phyloP scores from a whole-genome alignment of 306 rosid species.

The Rosa chinensis region DNA sequence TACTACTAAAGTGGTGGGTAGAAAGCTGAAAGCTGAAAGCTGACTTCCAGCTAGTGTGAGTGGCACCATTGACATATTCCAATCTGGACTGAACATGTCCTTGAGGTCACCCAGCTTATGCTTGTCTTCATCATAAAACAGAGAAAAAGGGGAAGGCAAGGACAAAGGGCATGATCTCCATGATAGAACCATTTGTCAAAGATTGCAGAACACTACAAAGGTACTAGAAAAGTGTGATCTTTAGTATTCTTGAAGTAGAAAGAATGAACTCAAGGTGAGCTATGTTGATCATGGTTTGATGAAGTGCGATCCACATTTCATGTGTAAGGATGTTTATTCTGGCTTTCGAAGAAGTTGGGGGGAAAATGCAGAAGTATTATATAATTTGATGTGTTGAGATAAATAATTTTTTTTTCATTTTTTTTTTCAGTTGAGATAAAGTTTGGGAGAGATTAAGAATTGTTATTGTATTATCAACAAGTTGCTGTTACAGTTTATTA shows the following conservation, averaged over 20 bases:
- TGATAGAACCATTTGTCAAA: slow-evolving; percentile 6
- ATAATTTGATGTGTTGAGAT: background rate
- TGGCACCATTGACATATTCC: slow-evolving; percentile 7
- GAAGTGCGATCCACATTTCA: slow-evolving; percentile 8
- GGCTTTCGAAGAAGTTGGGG: background rate
- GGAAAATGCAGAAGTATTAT: background rate
- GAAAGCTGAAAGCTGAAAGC: slow-evolving; percentile 11
- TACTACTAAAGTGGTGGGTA: background rate
- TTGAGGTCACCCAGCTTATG: slow-evolving; percentile 6
- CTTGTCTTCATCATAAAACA: slow-evolving; percentile 13
- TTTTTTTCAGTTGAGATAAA: background rate
- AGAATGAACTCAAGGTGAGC: background rate
- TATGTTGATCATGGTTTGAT: slow-evolving; percentile 3
- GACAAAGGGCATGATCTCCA: slow-evolving; percentile 7
- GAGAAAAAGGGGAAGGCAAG: background rate
- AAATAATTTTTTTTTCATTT: no score
- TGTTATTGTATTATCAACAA: background rate
- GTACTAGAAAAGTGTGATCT: slow-evolving; percentile 1
- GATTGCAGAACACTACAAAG: background rate
- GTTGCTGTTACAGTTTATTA: background rate
- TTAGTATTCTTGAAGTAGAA: slow-evolving; percentile 12
- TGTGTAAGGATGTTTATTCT: slow-evolving; percentile 3
- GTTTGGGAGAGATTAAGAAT: background rate
- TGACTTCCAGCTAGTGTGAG: slow-evolving; percentile 3
- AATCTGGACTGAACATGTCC: slow-evolving; percentile 12